These are phyloP conservation scores for Lolium perenne DNA, from an alignment of 176 grass and related monocot species.

Conservation along the genomic window DNA sequence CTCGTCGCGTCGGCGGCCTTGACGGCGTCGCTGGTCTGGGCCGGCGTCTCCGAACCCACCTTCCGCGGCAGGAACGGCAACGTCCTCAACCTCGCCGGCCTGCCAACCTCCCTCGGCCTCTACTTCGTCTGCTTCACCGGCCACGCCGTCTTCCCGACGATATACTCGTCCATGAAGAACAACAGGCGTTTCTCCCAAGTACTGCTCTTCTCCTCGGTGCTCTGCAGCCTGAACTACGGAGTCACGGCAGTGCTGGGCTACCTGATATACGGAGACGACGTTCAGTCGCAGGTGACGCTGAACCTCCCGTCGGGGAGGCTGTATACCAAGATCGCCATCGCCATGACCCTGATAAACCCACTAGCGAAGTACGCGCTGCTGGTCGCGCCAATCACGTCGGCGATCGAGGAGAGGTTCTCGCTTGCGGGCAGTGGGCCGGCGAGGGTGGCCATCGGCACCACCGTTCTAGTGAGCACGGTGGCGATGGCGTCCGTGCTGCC, in stretches of 20 bases:
- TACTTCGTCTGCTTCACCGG: constrained; percentile 58
- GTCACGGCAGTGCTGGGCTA: constrained; percentile 41
- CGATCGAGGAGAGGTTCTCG: constrained; percentile 49
- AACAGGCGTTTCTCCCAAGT: constrained; percentile 52
- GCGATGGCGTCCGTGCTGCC: constrained; percentile 50
- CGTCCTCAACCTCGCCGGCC: constrained; percentile 44
- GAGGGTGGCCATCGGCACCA: constrained; percentile 46
- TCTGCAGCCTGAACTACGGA: constrained; percentile 52
- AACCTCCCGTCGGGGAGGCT: not conserved
- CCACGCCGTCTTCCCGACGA: constrained; percentile 58
- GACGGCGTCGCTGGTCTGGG: constrained; percentile 53
- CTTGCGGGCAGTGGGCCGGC: not conserved
- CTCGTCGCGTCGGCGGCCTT: constrained; percentile 51
- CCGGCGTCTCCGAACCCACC: constrained; percentile 41
- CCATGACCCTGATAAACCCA: constrained; percentile 5
- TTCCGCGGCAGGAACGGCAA: constrained; percentile 37
- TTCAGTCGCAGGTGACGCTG: constrained; percentile 1
- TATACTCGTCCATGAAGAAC: constrained; percentile 54
- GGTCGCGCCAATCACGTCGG: constrained; percentile 47
- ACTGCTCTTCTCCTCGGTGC: constrained; percentile 39
- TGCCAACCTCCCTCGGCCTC: constrained; percentile 50
- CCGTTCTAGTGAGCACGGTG: constrained; percentile 52
- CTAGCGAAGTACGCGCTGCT: constrained; percentile 21
- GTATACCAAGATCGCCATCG: constrained; percentile 19
- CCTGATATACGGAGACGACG: constrained; percentile 18